Conservation (phyloP, 495 filamentous ascomycete genomes). For the Aspergillus incahuasiensis region DNA sequence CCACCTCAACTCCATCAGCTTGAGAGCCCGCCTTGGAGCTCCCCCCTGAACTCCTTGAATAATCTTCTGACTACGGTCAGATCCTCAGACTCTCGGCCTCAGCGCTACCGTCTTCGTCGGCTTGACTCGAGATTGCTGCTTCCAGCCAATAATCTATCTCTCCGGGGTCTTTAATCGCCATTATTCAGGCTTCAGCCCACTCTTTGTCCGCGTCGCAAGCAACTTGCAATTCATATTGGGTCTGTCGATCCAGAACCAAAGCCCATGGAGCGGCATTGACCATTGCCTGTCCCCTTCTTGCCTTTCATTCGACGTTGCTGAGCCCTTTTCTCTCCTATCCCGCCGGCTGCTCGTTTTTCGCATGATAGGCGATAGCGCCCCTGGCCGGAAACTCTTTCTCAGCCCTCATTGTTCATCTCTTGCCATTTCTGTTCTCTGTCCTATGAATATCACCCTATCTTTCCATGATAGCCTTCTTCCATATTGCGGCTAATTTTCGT, state of each 20-base stretch:
- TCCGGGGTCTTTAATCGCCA: not conserved
- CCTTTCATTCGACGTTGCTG: conserved; percentile 10
- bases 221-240: too few relatives aligned
- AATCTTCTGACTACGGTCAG: not conserved
- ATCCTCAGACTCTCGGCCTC: not conserved
- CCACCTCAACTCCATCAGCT: too few relatives aligned
- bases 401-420: not conserved
- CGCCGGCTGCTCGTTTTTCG: not conserved
- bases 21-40: too few relatives aligned
- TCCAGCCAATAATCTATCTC: too few relatives aligned
- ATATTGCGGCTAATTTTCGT: conserved; percentile 1
- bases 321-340: conserved; percentile 8
- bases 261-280: conserved; percentile 11
- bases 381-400: not conserved
- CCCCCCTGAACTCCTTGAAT: not conserved
- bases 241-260: conserved; percentile 19
- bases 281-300: conserved; percentile 12
- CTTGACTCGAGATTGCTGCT: not conserved
- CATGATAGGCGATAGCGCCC: not conserved
- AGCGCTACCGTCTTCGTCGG: not conserved
- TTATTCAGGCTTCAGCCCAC: not conserved
- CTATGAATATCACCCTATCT: conserved; percentile 7
- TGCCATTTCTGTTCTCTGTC: conserved; percentile 5
- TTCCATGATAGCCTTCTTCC: not conserved
- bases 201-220: too few relatives aligned